These are phyloP conservation scores for Amaranthus palmeri DNA, from an alignment of 148 eudicot species.

Conservation along the genomic window DNA sequence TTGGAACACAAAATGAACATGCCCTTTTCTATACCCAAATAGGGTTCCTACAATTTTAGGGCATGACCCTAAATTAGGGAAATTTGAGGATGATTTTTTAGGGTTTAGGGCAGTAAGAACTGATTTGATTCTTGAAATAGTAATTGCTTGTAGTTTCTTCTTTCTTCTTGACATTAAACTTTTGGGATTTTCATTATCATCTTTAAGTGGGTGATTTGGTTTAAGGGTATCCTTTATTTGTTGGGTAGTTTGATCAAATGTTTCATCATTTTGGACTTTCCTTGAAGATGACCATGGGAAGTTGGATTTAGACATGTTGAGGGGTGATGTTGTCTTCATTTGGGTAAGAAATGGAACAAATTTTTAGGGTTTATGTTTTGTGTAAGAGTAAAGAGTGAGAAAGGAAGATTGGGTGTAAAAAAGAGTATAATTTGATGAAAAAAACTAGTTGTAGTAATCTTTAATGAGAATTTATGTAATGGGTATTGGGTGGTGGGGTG, in stretches of 20 bases:
- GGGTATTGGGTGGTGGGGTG: too few species aligned
- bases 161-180: conserved; percentile 15
- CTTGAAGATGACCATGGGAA: conserved; percentile 38
- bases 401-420: too few species aligned
- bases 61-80: conserved; percentile 26
- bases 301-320: conserved; percentile 26
- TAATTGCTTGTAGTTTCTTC: conserved; percentile 31
- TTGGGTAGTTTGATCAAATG: not conserved
- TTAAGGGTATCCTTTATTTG: conserved; percentile 14
- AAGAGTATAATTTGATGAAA: too few species aligned
- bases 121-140: conserved; percentile 32
- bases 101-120: conserved; percentile 30
- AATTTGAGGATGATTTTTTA: conserved; percentile 17
- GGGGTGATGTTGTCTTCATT: too few species aligned
- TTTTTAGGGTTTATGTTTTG: too few species aligned
- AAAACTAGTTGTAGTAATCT: too few species aligned
- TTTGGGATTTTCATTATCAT: not conserved
- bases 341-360: too few species aligned
- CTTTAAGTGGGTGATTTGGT: conserved; percentile 1
- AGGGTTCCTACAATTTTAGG: conserved; percentile 51
- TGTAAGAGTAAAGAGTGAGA: too few species aligned
- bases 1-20: conserved; percentile 66
- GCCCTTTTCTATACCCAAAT: conserved; percentile 57
- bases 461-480: too few species aligned
- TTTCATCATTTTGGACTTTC: conserved; percentile 29